Evolutionary conservation across 805 yeast genomes (phyloP), one percentile per base, ranked within the genome.

Genomic region (Saccharomycopsis sp.): DNA sequence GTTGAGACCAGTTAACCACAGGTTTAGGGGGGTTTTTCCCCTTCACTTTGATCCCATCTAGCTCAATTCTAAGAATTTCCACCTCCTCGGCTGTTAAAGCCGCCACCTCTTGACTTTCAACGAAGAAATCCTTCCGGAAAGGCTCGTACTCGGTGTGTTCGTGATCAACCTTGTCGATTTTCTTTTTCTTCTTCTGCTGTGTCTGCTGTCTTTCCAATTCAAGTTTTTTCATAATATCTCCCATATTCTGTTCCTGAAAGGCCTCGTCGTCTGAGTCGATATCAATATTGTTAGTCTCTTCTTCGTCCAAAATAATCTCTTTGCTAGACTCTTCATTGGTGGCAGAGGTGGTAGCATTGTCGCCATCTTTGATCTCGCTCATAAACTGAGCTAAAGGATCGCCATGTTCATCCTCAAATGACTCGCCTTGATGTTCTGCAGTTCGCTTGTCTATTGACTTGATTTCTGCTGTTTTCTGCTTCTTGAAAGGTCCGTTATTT

Each of bases 1-100:
- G 73, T 61, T 89, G 92, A 2, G 87, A 75, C 95, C 97, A 92
- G 56, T 81, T 80, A 47, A 77, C 65, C 0, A 90, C 80, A 0
- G 97, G 97, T 24, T 76, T 75, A 0, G 86, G 84, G 48, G 81
- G 77, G 47, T 74, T 67, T 0, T 64, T 61, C 0, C 96, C 96
- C 53, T 80, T 70, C 1, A 89, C 82, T 53, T 79, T 79, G 34
- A 90, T 83, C n/a, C 86, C 85, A 60, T 84, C 91, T 50, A 83
- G 65, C 52, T 71, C 71, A 15, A 77, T 64, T 52, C 94, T 69
- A 4, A 85, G 65, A 4, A 74, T 76, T 1, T 76, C 76, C 1
- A 85, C 82, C 53, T 88, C 91, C 44, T 78, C 81, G 0, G 71
- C 73, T 0, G 82, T 71, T 56, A 87, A 67, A 0, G 68, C 62